Evolutionary conservation across 208 protist genomes (phyloP).

Genomic region (Leishmania guyanensis): DNA sequence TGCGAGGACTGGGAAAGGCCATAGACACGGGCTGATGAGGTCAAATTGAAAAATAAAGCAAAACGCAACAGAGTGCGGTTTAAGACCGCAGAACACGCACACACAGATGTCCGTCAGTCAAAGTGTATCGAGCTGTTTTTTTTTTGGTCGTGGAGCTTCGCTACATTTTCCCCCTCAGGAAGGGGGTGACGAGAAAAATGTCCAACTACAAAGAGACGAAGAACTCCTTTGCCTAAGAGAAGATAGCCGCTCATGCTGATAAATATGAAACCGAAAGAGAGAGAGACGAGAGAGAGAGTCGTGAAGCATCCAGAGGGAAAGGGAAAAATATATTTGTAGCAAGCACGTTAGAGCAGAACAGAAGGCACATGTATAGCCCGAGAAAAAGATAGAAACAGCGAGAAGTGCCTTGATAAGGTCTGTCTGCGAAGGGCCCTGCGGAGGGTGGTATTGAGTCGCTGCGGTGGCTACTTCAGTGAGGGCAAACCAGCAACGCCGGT

Average conservation of each 20-base stretch:
- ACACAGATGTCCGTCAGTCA: background rate
- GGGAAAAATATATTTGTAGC: background rate
- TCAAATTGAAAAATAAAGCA: background rate
- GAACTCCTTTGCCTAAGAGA: background rate
- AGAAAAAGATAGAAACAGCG: constrained; percentile 16
- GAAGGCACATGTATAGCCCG: background rate
- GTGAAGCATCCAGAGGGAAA: background rate
- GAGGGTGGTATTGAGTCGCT: background rate
- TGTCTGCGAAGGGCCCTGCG: background rate
- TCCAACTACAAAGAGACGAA: too few species aligned
- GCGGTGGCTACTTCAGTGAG: constrained; percentile 6
- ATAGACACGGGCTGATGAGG: background rate
- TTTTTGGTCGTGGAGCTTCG: background rate
- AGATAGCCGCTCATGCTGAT: background rate
- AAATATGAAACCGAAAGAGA: constrained; percentile 4
- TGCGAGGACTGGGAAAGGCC: background rate
- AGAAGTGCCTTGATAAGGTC: constrained; percentile 6
- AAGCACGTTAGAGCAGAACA: background rate
- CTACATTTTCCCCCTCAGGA: background rate
- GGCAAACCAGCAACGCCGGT: constrained; percentile 56
- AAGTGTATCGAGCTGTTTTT: background rate
- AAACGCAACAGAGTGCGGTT: background rate
- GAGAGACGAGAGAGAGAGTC: background rate
- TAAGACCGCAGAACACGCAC: background rate
- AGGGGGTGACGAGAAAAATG: background rate